Base-by-base conservation (phyloP, 78 protist genomes). In the Polysphondylium violaceum region DNA sequence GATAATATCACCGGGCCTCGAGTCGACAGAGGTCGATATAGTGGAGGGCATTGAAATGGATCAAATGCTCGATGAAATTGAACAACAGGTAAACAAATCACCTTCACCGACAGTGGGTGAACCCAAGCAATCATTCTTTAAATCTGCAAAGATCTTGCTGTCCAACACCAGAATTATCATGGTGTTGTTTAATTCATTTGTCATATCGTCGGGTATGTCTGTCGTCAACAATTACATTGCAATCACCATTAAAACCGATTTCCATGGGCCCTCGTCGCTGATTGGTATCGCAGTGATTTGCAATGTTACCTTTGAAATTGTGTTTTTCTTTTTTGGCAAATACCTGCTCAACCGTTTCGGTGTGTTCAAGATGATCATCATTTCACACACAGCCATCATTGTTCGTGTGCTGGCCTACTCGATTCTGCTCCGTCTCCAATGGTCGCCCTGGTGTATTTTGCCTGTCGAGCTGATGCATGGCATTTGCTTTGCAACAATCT, bases 381-480 rank as follows among this genome's bases (percentile, higher is more conserved):
- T 69, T 1, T 38, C 90, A 40, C 90, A 83, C 58, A 11, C 59
- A 4, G 76, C 63, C 6, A 11, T 83, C 11, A 41, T 67, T 67
- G 21, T 59, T 1, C 31, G 90, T 29, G 73, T 69, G 5, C 12
- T 69, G 3, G n/a, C 50, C 1, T 83, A 83, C n/a, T 68, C 55
- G 4, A 12, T 43, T 38, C 23, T 83, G 1, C 5, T 83, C 2
- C 2, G 9, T 1, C 8, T 51, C 0, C 19, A 64, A 16, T 16
- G 17, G 44, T 58, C 17, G 27, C 64, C 78, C 0, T 83, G 61
- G 68, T 55, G 27, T n/a, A 83, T 83, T n/a, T 14, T 83, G 12
- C 90, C 90, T 2, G 71, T 83, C 2, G 90, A 83, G 27, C 43
- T 83, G 41, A 50, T 83, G 19, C 90, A 83, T 56, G 90, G 90